Percentiles rank a stretch among this genome's conserved stretches.
phyloP scores from a whole-genome alignment of 2,329 filamentous ascomycete genomes.

The Cladophialophora exuberans region DNA sequence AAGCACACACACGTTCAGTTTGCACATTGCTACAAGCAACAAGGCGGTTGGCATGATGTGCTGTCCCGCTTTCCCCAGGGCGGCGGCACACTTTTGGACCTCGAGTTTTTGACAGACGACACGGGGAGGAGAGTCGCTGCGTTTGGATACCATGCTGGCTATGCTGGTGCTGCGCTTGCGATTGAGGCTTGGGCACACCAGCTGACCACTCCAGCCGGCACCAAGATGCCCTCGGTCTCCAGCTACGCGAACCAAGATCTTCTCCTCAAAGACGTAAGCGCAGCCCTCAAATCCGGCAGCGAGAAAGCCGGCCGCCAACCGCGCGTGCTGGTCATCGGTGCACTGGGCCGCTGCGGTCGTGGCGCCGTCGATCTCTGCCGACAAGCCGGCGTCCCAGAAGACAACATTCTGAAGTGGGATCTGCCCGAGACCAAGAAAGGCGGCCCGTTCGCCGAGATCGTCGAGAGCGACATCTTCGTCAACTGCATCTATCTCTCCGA shows the following conservation, averaged over 20 bases:
- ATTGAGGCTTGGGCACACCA: constrained; percentile 72
- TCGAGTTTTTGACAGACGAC: constrained; percentile 82
- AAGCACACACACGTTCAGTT: constrained; percentile 75
- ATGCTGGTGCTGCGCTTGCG: constrained; percentile 70
- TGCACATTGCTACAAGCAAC: constrained; percentile 75
- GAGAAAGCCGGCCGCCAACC: constrained; percentile 70
- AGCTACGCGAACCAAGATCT: constrained; percentile 74
- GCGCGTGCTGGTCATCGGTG: constrained; percentile 81
- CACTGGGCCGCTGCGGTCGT: constrained; percentile 72
- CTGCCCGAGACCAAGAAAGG: constrained; percentile 75
- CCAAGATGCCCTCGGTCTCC: constrained; percentile 65
- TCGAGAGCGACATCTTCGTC: constrained; percentile 73
- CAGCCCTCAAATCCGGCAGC: constrained; percentile 67
- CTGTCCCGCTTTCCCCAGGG: constrained; percentile 79
- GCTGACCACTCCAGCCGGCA: constrained; percentile 67
- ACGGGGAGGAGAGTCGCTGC: constrained; percentile 61
- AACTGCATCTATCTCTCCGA: constrained; percentile 87
- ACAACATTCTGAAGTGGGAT: constrained; percentile 75
- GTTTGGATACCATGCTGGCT: constrained; percentile 71
- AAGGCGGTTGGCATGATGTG: constrained; percentile 77
- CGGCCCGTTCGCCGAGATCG: constrained; percentile 79
- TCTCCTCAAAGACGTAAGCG: constrained; percentile 74
- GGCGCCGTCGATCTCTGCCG: constrained; percentile 81
- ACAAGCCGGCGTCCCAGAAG: constrained; percentile 71
- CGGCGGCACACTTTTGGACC: constrained; percentile 76